These are phyloP conservation scores for Pichia norvegensis DNA, from an alignment of 1,139 yeast genomes.

Conservation along the genomic window DNA sequence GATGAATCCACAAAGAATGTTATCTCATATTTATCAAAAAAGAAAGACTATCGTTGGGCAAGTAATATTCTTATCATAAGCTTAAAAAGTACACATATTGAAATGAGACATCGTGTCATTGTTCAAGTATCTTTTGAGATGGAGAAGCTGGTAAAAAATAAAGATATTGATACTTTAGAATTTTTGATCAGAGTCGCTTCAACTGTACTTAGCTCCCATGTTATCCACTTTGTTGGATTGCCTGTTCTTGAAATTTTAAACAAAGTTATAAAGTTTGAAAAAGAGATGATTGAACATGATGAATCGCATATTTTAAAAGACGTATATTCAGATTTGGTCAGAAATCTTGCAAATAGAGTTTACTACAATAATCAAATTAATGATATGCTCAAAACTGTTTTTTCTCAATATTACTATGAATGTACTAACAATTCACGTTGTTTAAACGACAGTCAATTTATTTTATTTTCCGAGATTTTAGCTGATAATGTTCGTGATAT, in stretches of 20 bases:
- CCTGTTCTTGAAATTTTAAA: slow-evolving; percentile 73
- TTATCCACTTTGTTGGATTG: slow-evolving; percentile 79
- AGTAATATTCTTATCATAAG: slow-evolving; percentile 53
- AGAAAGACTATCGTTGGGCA: slow-evolving; percentile 38
- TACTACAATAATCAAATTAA: slow-evolving; percentile 74
- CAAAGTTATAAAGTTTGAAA: slow-evolving; percentile 56
- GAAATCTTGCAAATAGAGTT: slow-evolving; percentile 60
- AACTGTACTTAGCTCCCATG: slow-evolving; percentile 58
- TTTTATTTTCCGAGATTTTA: slow-evolving; percentile 15
- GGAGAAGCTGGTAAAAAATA: slow-evolving; percentile 27
- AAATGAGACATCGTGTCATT: slow-evolving; percentile 57
- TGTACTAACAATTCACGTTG: background rate
- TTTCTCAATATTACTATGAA: slow-evolving; percentile 19
- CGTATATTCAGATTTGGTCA: slow-evolving; percentile 39
- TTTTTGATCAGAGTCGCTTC: slow-evolving; percentile 49
- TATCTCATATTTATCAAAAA: slow-evolving; percentile 27
- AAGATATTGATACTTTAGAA: slow-evolving; percentile 32
- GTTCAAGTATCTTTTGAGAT: slow-evolving; percentile 35
- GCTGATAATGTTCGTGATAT: slow-evolving; percentile 22
- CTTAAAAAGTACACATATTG: slow-evolving; percentile 82
- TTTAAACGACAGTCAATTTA: slow-evolving; percentile 10
- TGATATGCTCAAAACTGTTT: slow-evolving; percentile 60
- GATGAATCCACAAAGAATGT: slow-evolving; percentile 30
- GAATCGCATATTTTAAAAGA: slow-evolving; percentile 18
- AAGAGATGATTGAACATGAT: slow-evolving; percentile 33